Base-by-base conservation (phyloP, 2,329 filamentous ascomycete genomes). In the Fusarium odoratissimum region DNA sequence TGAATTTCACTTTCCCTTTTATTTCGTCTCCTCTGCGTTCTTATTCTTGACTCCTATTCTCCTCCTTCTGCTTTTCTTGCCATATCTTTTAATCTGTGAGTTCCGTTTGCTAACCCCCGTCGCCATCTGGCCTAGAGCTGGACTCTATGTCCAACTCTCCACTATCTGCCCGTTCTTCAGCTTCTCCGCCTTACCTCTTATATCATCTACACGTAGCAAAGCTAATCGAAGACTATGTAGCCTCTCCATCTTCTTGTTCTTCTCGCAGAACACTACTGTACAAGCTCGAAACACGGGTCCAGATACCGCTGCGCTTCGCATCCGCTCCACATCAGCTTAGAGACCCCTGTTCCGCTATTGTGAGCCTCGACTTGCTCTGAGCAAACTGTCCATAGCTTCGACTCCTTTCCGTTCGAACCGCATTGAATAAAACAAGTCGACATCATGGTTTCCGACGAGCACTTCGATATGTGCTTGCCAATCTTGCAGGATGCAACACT, bases 381-480 rank as follows among this genome's bases (percentile, higher is more conserved):
- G 55, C 40, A 70, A 71, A 52, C 67, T 71, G 67, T 69, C 49
- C 40, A 40, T 62, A 74, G 71, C 71, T 60, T 57, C 40, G 37
- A 59, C 59, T 49, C 49, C 38, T 51, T 54, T 55, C 67, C 56
- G 65, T 60, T 56, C 51, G 51, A 60, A 56, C 54, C 48, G 48
- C n/a, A 51, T 44, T 48, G 46, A 35, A 52, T 66, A 57, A 72
- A 67, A 57, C 33, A 56, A 58, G 61, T 57, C 78, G 76, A 83
- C 79, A 88, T 71, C 80, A 98, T 98, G 95, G 91, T 97, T 71
- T 93, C 95, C 77, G 95, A 98, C 86, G 91, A 95, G 77, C 91
- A 95, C 62, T 97, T 97, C 86, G 95, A 98, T 77, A 89, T 96
- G 79, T 97, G 95, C 82, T 90, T 97, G 80, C 93, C 94, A 58